phyloP scores from a whole-genome alignment of 2,329 filamentous ascomycete genomes.

The Fusarium sambucinum region DNA sequence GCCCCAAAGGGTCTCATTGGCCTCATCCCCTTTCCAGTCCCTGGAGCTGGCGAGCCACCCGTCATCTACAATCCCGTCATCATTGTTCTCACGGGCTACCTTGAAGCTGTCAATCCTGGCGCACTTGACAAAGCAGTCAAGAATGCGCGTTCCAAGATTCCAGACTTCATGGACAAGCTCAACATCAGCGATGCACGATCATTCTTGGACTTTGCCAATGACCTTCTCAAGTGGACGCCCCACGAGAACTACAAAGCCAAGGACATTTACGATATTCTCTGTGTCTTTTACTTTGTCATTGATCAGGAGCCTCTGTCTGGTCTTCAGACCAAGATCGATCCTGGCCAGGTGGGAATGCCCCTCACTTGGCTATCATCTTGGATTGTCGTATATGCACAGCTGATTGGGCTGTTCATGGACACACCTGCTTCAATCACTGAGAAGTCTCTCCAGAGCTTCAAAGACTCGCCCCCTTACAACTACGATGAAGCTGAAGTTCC shows the following conservation, averaged over 20 bases:
- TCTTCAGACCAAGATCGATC: conserved; percentile 5
- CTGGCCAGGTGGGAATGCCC: background rate
- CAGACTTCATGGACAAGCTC: conserved; percentile 20
- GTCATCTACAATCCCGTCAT: conserved; percentile 10
- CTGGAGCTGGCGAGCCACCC: background rate
- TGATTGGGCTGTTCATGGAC: conserved; percentile 24
- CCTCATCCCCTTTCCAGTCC: background rate
- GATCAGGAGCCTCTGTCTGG: conserved; percentile 3
- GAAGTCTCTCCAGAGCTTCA: conserved; percentile 7
- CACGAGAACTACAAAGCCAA: conserved; percentile 1
- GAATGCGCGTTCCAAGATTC: background rate
- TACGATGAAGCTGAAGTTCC: conserved; percentile 12
- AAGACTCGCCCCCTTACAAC: conserved; percentile 13
- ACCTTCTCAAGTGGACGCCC: conserved; percentile 16
- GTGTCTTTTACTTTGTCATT: conserved; percentile 17
- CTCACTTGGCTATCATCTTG: conserved; percentile 19
- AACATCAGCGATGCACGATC: conserved; percentile 8
- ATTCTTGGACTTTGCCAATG: conserved; percentile 18
- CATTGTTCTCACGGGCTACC: conserved; percentile 1
- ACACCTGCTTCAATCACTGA: background rate
- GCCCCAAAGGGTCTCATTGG: conserved; percentile 2
- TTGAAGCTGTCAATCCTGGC: background rate
- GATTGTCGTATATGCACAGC: conserved; percentile 17
- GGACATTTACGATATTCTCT: conserved; percentile 16
- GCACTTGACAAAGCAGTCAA: conserved; percentile 10